A percentile compares a stretch with the other conserved stretches of the same genome.
phyloP scores from a whole-genome alignment of 1,284 basidiomycete species.

The Sporisorium exsertum region DNA sequence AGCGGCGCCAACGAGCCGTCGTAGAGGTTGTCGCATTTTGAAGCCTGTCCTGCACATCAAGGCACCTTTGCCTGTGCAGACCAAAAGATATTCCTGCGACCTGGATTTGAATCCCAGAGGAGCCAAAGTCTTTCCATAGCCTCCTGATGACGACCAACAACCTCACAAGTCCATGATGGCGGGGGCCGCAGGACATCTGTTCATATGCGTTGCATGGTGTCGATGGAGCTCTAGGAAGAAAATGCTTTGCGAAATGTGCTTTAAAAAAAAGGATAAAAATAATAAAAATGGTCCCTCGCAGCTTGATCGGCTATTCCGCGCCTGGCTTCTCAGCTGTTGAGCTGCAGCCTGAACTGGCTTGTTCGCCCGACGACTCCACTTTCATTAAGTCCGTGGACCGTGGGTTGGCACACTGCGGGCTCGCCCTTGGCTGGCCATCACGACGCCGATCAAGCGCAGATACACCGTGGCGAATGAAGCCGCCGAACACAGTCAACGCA shows the following conservation, averaged over 20 bases:
- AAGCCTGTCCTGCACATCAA: not conserved
- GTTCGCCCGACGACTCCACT: not conserved
- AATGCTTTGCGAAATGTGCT: too few relatives aligned
- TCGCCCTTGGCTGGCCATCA: too few relatives aligned
- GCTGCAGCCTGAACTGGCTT: too few relatives aligned
- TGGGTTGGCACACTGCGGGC: too few relatives aligned
- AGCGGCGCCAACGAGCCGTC: constrained; percentile 12
- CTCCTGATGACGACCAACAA: not conserved
- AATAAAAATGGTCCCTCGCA: not conserved
- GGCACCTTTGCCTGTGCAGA: constrained; percentile 16
- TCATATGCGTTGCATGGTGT: too few relatives aligned
- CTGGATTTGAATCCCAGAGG: constrained; percentile 48
- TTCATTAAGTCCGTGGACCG: not conserved
- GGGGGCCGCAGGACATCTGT: too few relatives aligned
- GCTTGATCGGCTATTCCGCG: not conserved
- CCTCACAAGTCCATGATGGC: not conserved
- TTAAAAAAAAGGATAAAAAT: too few relatives aligned
- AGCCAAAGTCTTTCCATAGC: constrained; percentile 10
- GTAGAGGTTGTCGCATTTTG: constrained; percentile 32
- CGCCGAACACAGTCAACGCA: too few relatives aligned
- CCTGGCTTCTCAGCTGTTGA: too few relatives aligned
- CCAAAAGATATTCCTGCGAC: constrained; percentile 29
- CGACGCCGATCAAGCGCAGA: too few relatives aligned
- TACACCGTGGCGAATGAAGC: too few relatives aligned
- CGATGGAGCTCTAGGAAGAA: not conserved